Conservation (phyloP, 2,329 filamentous ascomycete genomes). For the Penicillium sp. region DNA sequence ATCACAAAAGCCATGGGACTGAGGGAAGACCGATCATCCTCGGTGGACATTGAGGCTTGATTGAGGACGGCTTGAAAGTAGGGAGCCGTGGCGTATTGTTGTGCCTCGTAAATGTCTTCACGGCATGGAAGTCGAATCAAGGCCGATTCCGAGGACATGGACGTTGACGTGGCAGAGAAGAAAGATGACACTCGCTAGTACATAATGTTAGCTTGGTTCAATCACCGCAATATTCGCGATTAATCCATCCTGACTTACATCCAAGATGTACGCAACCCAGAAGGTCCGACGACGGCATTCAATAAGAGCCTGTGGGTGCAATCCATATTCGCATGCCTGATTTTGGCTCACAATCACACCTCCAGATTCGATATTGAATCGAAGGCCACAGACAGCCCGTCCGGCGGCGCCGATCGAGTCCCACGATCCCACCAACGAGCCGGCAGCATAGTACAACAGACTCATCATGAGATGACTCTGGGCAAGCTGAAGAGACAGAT, state of each 20-base stretch:
- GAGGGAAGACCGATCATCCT: constrained; percentile 42
- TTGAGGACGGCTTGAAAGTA: constrained; percentile 60
- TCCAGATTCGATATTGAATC: constrained; percentile 64
- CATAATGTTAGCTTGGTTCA: constrained; percentile 11
- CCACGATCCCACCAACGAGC: constrained; percentile 61
- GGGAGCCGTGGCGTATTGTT: constrained; percentile 59
- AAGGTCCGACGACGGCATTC: constrained; percentile 71
- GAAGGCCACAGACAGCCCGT: constrained; percentile 60
- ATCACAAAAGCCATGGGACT: constrained; percentile 63
- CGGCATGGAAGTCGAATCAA: constrained; percentile 67
- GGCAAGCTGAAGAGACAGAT: constrained; percentile 63
- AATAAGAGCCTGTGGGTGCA: constrained; percentile 59
- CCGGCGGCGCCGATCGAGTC: constrained; percentile 66
- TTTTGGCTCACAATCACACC: constrained; percentile 50
- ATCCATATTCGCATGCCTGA: constrained; percentile 56
- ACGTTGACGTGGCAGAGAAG: constrained; percentile 55
- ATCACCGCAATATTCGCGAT: neutral
- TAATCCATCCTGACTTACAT: constrained; percentile 48
- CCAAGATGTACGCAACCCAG: constrained; percentile 71
- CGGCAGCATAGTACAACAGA: constrained; percentile 65
- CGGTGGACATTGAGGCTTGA: constrained; percentile 35
- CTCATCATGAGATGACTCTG: constrained; percentile 68
- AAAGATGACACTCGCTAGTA: constrained; percentile 60
- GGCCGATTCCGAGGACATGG: constrained; percentile 65
- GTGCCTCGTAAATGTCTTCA: constrained; percentile 62